Evolutionary conservation across 768 basidiomycete species (phyloP).

Genomic region (Rhodotorula toruloides): DNA sequence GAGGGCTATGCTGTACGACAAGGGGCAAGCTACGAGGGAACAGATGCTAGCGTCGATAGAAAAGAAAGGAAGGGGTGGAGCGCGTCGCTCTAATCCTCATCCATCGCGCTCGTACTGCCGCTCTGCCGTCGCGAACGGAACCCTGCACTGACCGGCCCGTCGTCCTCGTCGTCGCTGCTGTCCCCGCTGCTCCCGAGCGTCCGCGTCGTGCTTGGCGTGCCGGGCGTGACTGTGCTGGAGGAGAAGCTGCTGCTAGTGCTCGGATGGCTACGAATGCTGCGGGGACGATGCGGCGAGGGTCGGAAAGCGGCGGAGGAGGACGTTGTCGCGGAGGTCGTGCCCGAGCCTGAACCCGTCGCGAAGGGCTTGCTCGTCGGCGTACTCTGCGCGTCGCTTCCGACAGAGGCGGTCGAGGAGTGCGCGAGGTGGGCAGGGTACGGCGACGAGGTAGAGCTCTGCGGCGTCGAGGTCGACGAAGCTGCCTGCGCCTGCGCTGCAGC

Average conservation of each 20-base stretch:
- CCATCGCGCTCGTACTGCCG: neutral
- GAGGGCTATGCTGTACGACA: too few species aligned
- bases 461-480: neutral
- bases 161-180: neutral
- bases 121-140: too few species aligned
- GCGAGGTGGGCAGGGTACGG: slow-evolving; percentile 2
- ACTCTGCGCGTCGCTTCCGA: neutral
- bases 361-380: neutral
- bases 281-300: neutral
- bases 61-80: neutral
- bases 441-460: neutral
- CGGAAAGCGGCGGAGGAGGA: neutral
- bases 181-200: neutral
- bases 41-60: neutral
- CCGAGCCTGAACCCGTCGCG: neutral
- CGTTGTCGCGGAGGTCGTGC: neutral
- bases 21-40: too few species aligned
- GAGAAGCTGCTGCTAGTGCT: slow-evolving; percentile 16
- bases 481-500: neutral
- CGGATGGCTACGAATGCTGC: slow-evolving; percentile 8
- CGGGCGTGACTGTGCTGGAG: slow-evolving; percentile 18
- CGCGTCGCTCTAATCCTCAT: slow-evolving; percentile 4
- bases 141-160: too few species aligned
- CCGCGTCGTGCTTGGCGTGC: slow-evolving; percentile 26
- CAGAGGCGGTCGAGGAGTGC: neutral